A percentile compares a stretch with the other conserved stretches of the same genome.
phyloP scores from a whole-genome alignment of 495 filamentous ascomycete genomes.

The Penicillium soppii region DNA sequence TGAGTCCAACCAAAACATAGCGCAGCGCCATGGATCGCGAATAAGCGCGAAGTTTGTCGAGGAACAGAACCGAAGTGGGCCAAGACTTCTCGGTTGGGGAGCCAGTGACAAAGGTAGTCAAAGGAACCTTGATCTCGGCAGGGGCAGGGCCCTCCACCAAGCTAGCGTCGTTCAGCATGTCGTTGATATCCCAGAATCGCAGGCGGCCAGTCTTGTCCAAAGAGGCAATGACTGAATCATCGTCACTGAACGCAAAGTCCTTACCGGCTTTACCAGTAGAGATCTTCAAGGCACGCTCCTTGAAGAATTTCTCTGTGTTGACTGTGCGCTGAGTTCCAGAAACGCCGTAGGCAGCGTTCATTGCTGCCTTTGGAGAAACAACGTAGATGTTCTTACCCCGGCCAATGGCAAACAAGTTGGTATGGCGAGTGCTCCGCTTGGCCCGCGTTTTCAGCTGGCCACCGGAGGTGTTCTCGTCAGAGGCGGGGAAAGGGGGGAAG shows the following conservation, averaged over 20 bases:
- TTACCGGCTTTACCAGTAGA: slow-evolving; percentile 97
- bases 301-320: slow-evolving; percentile 81
- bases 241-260: slow-evolving; percentile 95
- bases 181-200: slow-evolving; percentile 94
- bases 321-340: slow-evolving; percentile 69
- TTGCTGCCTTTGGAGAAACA: slow-evolving; percentile 76
- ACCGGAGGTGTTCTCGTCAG: slow-evolving; percentile 77
- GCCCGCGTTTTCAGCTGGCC: slow-evolving; percentile 95
- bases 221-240: slow-evolving; percentile 90
- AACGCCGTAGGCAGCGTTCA: slow-evolving; percentile 66
- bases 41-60: slow-evolving; percentile 92
- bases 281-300: slow-evolving; percentile 83
- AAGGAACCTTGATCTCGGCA: slow-evolving; percentile 72
- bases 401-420: slow-evolving; percentile 91
- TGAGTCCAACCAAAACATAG: slow-evolving; percentile 96
- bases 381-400: slow-evolving; percentile 95
- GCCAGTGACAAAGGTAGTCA: slow-evolving; percentile 76
- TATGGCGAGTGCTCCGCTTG: slow-evolving; percentile 79
- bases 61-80: slow-evolving; percentile 92
- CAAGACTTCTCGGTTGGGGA: slow-evolving; percentile 82
- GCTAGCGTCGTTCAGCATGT: slow-evolving; percentile 60
- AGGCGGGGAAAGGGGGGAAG: slow-evolving; percentile 73
- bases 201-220: slow-evolving; percentile 93
- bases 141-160: slow-evolving; percentile 54
- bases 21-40: slow-evolving; percentile 80